These are phyloP conservation scores for Trypanosoma platydactyli DNA, from an alignment of 208 protist species.

Conservation along the genomic window DNA sequence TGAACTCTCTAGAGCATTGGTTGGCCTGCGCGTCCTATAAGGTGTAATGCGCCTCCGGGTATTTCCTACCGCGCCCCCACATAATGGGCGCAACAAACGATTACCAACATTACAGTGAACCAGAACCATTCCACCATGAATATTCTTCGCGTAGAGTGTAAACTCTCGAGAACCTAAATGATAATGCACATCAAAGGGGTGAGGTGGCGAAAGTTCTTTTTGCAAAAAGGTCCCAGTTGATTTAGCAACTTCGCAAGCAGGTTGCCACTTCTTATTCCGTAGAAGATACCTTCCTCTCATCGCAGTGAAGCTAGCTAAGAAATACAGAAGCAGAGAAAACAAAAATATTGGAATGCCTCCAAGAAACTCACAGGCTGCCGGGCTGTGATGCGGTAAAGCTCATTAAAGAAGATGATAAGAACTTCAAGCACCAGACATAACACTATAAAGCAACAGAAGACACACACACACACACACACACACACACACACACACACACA, in stretches of 20 bases:
- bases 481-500: neutral
- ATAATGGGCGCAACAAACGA: constrained; percentile 9
- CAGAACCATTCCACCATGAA: constrained; percentile 14
- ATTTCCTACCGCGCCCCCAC: constrained; percentile 3
- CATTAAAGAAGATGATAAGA: too few species aligned
- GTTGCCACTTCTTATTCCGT: neutral
- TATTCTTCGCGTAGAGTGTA: constrained; percentile 12
- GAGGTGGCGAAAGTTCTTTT: constrained; percentile 6
- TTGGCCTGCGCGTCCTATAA: constrained; percentile 9
- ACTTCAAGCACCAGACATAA: too few species aligned
- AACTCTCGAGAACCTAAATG: constrained; percentile 26
- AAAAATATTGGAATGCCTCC: constrained; percentile 4
- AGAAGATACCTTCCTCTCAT: constrained; percentile 7
- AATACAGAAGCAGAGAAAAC: neutral
- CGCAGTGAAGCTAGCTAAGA: neutral
- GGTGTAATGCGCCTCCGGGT: neutral
- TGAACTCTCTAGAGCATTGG: neutral
- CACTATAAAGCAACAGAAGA: too few species aligned
- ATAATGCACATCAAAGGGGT: constrained; percentile 20
- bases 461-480: too few species aligned
- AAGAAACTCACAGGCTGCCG: too few species aligned
- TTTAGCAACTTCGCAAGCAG: too few species aligned
- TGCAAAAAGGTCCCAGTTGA: too few species aligned
- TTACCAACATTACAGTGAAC: constrained; percentile 32
- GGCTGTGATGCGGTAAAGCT: too few species aligned